Evolutionary conservation across 139 green algal genomes (phyloP), one percentile per base, ranked within the genome.

Genomic region (Nannochloris sp.): DNA sequence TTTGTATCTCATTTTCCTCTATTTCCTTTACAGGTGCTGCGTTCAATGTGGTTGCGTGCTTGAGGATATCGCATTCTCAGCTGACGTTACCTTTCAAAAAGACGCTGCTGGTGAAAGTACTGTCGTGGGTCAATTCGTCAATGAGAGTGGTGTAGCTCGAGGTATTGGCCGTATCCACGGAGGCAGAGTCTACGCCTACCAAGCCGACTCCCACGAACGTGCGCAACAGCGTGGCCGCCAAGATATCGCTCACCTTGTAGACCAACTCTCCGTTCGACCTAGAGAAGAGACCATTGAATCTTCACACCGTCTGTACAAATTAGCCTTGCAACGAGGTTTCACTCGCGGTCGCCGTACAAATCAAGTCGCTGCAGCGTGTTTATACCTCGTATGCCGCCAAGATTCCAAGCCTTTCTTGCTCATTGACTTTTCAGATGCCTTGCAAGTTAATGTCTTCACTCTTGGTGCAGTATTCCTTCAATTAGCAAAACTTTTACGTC

Each of bases 371-470:
- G 93, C 81, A 1, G 85, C 84, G 13, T 97, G 91, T 73, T 71
- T 97, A 25, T 99, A 99, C 85, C 90, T 97, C 47, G 75, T 95
- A 15, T 97, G 91, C 74, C 81, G 94, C 38, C 86, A 96, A 68
- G 94, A 97, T 59, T 65, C 51, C 34, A 89, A 92, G 72, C 92
- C 94, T 54, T 98, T 92, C 81, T 92, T 99, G 84, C 86, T 99
- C 36, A 97, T 99, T 57, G 94, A 99, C 79, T 97, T 98, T 74
- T 84, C 74, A 4, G 94, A 99, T 75, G 64, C 62, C n/a, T 66
- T 96, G 39, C 75, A 76, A 55, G 54, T 83, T 35, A 87, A 87
- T 31, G 74, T 90, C 6, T 95, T 89, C 64, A 65, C 82, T 5
- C 76, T 96, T 37, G 83, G 94, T 25, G 81, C 77, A 9, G 90